A percentile compares a stretch with the other conserved stretches of the same genome.
These are phyloP conservation scores for Orychophragmus violaceus DNA, from an alignment of 345 rosid genomes.

Conservation along the genomic window DNA sequence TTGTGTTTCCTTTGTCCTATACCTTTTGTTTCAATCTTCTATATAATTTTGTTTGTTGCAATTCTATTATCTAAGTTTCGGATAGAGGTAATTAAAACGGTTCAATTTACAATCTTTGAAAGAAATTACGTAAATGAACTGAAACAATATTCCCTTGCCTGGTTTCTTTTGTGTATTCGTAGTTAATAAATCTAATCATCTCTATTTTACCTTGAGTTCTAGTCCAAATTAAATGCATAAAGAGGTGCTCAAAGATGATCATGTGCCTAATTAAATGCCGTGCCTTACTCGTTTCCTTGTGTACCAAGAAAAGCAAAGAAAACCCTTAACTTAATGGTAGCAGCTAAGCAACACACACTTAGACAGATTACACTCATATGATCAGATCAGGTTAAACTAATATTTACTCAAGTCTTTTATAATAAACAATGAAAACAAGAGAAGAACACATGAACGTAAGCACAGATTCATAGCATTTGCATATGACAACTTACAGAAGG, in stretches of 20 bases:
- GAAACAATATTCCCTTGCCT: too few species aligned
- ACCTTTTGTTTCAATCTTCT: neutral
- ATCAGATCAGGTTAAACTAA: neutral
- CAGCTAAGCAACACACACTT: slow-evolving; percentile 13
- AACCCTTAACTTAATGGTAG: slow-evolving; percentile 2
- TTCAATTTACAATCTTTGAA: neutral
- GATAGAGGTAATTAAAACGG: neutral
- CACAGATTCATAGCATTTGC: neutral
- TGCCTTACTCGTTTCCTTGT: slow-evolving; percentile 28
- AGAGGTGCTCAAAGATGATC: too few species aligned
- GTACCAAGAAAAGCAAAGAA: slow-evolving; percentile 25
- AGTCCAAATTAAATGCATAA: too few species aligned
- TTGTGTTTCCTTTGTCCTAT: slow-evolving; percentile 13
- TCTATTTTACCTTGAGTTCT: too few species aligned
- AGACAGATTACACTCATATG: slow-evolving; percentile 13
- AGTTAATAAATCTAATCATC: too few species aligned
- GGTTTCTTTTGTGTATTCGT: too few species aligned
- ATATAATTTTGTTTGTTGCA: neutral
- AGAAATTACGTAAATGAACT: too few species aligned
- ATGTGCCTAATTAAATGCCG: slow-evolving; percentile 16
- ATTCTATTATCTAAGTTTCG: neutral
- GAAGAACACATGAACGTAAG: neutral
- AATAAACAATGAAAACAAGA: neutral
- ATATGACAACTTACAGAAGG: neutral
- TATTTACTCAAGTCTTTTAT: neutral